Percentiles rank a stretch among this genome's conserved stretches.
phyloP scores from a whole-genome alignment of 2,329 filamentous ascomycete genomes.

The Aspergillaceae sp. region DNA sequence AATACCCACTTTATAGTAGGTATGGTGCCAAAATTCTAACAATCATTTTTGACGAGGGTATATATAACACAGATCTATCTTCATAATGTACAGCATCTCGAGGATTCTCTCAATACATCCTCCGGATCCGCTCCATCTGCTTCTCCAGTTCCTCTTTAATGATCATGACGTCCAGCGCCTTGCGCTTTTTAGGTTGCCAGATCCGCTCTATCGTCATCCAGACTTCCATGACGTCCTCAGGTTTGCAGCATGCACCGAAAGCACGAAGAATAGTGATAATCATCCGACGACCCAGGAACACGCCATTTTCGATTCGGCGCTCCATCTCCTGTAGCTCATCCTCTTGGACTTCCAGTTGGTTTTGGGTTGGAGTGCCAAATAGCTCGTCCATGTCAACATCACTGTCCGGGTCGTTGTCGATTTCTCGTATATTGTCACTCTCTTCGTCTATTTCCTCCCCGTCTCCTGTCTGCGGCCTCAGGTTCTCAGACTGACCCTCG shows the following conservation, averaged over 20 bases:
- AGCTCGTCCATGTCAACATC: conserved; percentile 8
- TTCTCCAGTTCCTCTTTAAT: conserved; percentile 31
- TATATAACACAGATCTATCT: conserved; percentile 11
- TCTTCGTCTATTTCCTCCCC: conserved; percentile 5
- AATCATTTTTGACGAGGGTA: conserved; percentile 6
- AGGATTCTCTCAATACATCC: conserved; percentile 1
- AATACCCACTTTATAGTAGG: too few species aligned
- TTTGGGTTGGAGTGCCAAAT: conserved; percentile 4
- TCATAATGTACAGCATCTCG: conserved; percentile 19
- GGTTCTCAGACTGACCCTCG: not conserved
- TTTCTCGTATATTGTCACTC: not conserved
- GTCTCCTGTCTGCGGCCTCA: conserved; percentile 4
- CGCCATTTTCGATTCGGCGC: conserved; percentile 29
- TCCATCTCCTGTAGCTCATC: conserved; percentile 16
- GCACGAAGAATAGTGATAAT: conserved; percentile 32
- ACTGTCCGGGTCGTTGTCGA: not conserved
- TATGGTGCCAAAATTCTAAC: too few species aligned
- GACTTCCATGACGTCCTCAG: conserved; percentile 28
- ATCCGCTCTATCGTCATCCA: conserved; percentile 34
- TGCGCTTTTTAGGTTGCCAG: conserved; percentile 31
- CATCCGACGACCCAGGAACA: conserved; percentile 35
- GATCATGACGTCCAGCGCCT: conserved; percentile 26
- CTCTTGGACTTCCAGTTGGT: conserved; percentile 1
- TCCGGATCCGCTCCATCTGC: conserved; percentile 20
- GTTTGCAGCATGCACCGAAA: conserved; percentile 30